Evolutionary conservation across 75 land plant genomes (phyloP), one percentile per base, ranked within the genome.

Genomic region (Picea glauca): DNA sequence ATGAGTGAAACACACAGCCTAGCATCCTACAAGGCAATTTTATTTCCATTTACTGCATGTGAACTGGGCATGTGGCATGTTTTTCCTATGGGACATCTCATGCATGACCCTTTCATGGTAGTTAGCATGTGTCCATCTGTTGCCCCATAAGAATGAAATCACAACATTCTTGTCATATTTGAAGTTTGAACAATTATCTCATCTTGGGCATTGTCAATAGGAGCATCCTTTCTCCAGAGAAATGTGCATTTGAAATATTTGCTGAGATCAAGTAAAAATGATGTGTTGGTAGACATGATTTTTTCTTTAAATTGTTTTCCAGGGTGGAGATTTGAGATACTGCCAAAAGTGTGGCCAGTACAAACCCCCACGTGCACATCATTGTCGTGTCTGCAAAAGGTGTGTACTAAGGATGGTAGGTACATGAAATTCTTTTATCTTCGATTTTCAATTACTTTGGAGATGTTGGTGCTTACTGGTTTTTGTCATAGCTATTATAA

Each of bases 291-390:
- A 66, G 68, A 31, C 3, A 21, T 17, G 75, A 81, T 8, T 23
- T 82, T 62, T 66, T 77, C 35, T 76, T 76, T 77, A n/a, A 26
- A 73, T 78, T 17, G 64, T 80, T 80, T 79, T 82, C 64, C 88
- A 96, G 99, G 93, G 95, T 77, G 99, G 99, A 43, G 95, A 95
- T 72, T 77, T 94, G 83, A 87, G 99, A 70, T 96, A 91, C 60
- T 96, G 99, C 78, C 99, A 96, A 76, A 96, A 96, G 81, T 96
- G 99, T 84, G 85, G 86, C 13, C 95, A 86, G 21, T 94, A 92
- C 77, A 96, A 96, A 81, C 99, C 99, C 32, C 95, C 99, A 15
- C 93, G 99, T 78, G 92, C 99, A 21, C 99, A 96, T 86, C 99
- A 96, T 81, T 96, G 99, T 78, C 98, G 99, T 72, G 90, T 91